These are phyloP conservation scores for Fraxinus velutina DNA, from an alignment of 305 asterid species.

Conservation along the genomic window DNA sequence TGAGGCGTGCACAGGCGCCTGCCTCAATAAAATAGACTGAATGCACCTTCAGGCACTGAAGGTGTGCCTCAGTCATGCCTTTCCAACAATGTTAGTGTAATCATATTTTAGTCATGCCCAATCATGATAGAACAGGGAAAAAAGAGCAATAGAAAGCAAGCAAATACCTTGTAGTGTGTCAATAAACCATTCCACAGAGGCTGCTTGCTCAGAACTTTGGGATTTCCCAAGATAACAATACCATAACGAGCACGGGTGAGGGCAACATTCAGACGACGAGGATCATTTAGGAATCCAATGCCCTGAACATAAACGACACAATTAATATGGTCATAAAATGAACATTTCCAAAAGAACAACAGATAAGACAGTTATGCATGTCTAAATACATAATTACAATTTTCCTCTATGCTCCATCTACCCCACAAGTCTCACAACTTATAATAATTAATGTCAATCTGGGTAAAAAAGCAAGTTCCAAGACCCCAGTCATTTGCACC, in stretches of 20 bases:
- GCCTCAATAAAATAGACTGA: not conserved
- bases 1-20: not conserved
- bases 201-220: constrained; percentile 96
- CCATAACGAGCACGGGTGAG: constrained; percentile 99
- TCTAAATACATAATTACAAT: not conserved
- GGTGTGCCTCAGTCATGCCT: not conserved
- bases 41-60: not conserved
- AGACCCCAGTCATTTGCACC: not conserved
- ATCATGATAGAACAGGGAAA: not conserved
- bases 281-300: constrained; percentile 97
- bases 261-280: constrained; percentile 98
- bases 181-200: constrained; percentile 93
- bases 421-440: not conserved
- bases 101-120: not conserved
- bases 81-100: not conserved
- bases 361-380: not conserved
- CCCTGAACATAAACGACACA: constrained; percentile 47
- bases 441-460: not conserved
- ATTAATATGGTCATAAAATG: not conserved
- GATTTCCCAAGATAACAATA: constrained; percentile 92
- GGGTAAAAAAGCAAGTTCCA: not conserved
- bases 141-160: constrained; percentile 9
- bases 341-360: constrained; percentile 2
- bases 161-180: constrained; percentile 86
- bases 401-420: not conserved